Conservation (phyloP, 164 flowering plant species). For the Saururus chinensis region DNA sequence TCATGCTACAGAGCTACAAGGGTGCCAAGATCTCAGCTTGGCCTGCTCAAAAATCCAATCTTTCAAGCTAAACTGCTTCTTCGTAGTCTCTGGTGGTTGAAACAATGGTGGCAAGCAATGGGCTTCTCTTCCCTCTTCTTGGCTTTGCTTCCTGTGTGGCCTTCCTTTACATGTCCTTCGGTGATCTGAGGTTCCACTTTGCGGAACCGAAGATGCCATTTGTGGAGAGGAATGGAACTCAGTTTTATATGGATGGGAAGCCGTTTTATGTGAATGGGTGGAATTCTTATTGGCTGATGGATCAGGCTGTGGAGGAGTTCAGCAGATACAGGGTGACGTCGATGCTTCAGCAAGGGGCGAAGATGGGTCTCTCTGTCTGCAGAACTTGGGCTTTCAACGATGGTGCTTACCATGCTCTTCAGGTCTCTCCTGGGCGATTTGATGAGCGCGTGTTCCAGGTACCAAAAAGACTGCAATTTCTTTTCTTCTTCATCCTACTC, state of each 20-base stretch:
- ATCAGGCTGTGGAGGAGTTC: slow-evolving; percentile 57
- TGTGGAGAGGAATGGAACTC: slow-evolving; percentile 70
- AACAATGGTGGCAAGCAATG: slow-evolving; percentile 42
- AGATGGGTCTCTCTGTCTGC: slow-evolving; percentile 94
- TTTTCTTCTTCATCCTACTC: background rate
- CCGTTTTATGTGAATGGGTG: slow-evolving; percentile 80
- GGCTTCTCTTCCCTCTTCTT: slow-evolving; percentile 45
- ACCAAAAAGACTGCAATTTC: slow-evolving; percentile 4
- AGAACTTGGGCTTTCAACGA: slow-evolving; percentile 99
- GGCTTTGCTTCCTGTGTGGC: slow-evolving; percentile 61
- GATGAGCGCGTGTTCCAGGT: slow-evolving; percentile 75
- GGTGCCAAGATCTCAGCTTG: slow-evolving; percentile 3
- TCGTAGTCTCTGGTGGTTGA: background rate
- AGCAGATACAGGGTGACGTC: slow-evolving; percentile 47
- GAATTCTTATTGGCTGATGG: slow-evolving; percentile 97
- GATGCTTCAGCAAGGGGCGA: slow-evolving; percentile 64
- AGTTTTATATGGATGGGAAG: slow-evolving; percentile 59
- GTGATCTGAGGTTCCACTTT: slow-evolving; percentile 25
- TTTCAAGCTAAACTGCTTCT: background rate
- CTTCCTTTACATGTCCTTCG: slow-evolving; percentile 64
- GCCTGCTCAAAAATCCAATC: background rate
- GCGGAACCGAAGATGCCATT: slow-evolving; percentile 34
- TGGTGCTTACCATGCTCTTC: slow-evolving; percentile 85
- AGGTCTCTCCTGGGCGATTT: slow-evolving; percentile 70
- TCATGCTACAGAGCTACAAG: slow-evolving; percentile 9